A percentile compares a stretch with the other conserved stretches of the same genome.
These are phyloP conservation scores for Plectranthus barbatus DNA, from an alignment of 257 asterid species.

Conservation along the genomic window DNA sequence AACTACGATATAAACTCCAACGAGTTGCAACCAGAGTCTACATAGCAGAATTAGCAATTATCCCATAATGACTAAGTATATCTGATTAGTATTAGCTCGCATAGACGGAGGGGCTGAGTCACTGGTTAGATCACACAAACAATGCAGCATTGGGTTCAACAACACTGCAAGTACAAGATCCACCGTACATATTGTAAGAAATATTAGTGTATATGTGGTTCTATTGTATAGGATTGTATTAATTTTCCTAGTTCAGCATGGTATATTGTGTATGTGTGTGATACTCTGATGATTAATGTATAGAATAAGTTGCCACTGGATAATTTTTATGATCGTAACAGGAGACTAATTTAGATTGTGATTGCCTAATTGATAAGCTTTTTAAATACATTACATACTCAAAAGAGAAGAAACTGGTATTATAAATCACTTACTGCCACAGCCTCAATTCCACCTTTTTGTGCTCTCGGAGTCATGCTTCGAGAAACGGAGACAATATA, in stretches of 20 bases:
- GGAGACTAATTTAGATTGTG: neutral
- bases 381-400: neutral
- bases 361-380: neutral
- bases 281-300: too few relatives aligned
- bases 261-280: too few relatives aligned
- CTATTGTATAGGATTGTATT: too few relatives aligned
- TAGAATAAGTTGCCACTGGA: neutral
- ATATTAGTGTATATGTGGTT: too few relatives aligned
- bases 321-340: neutral
- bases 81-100: neutral
- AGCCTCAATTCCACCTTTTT: conserved; percentile 78
- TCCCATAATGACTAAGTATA: neutral
- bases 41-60: neutral
- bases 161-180: neutral
- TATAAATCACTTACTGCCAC: conserved; percentile 56
- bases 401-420: neutral
- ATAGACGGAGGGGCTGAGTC: neutral
- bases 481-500: conserved; percentile 77
- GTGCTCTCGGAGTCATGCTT: conserved; percentile 51
- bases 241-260: too few relatives aligned
- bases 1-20: too few relatives aligned
- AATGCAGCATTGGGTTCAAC: neutral
- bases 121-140: conserved; percentile 2
- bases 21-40: too few relatives aligned
- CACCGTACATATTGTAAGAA: neutral